Conservation (phyloP, 23 red algal genomes). For the Pyropia haitanensis region DNA sequence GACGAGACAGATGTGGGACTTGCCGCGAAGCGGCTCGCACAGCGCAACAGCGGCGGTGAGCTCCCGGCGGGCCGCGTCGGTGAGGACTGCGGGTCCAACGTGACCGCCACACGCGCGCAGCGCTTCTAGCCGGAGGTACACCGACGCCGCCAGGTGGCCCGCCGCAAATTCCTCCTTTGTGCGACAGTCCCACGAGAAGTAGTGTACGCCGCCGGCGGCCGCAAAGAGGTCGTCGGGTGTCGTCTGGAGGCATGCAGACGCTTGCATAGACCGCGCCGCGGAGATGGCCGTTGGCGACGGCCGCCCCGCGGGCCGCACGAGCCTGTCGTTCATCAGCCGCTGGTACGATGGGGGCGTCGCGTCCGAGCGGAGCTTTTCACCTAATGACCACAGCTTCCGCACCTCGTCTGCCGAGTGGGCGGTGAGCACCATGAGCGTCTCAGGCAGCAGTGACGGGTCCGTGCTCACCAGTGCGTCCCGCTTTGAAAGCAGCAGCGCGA, state of each 20-base stretch:
- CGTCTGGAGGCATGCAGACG: conserved; percentile 44
- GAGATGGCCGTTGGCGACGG: conserved; percentile 5
- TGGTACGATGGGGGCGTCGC: conserved; percentile 59
- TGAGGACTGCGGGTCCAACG: neutral
- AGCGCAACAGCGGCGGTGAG: conserved; percentile 43
- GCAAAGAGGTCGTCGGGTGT: conserved; percentile 42
- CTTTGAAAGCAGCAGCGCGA: conserved; percentile 67
- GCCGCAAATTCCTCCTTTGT: conserved; percentile 55
- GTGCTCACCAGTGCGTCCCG: conserved; percentile 39
- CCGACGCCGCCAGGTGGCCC: conserved; percentile 74
- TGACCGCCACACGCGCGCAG: conserved; percentile 56
- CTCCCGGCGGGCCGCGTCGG: conserved; percentile 38
- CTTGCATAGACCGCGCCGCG: conserved; percentile 61
- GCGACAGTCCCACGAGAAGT: conserved; percentile 92
- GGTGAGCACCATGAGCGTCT: conserved; percentile 74
- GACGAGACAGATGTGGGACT: conserved; percentile 68
- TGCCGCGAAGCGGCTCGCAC: conserved; percentile 50
- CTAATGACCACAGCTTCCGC: conserved; percentile 56
- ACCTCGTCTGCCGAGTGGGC: conserved; percentile 49
- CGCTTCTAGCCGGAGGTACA: conserved; percentile 54
- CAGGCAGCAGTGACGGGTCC: conserved; percentile 69
- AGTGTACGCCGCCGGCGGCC: conserved; percentile 24
- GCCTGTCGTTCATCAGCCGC: conserved; percentile 46
- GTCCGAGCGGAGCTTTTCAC: conserved; percentile 29
- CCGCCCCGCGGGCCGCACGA: conserved; percentile 5